Evolutionary conservation across 1,139 yeast species (phyloP).

Genomic region (Geotrichum phurueaensis): DNA sequence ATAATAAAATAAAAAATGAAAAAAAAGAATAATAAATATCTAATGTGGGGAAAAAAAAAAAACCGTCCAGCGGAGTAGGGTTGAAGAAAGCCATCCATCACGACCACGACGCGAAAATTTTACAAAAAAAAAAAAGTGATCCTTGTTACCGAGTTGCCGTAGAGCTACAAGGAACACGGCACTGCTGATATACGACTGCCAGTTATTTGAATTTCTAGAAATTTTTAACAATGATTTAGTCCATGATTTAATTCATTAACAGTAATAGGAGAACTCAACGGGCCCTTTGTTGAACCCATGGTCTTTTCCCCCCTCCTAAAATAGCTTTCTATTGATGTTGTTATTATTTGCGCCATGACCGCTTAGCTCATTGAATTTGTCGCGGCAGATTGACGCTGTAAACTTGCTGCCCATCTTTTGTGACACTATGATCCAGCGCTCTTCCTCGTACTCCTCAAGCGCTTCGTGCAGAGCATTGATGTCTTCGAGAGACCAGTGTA

Average conservation of each 20-base stretch:
- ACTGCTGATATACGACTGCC: no score
- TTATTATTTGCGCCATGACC: neutral
- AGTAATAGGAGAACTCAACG: no score
- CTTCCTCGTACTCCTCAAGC: slow-evolving; percentile 25
- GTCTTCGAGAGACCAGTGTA: slow-evolving; percentile 27
- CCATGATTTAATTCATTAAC: no score
- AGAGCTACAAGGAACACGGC: no score
- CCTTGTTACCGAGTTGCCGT: no score
- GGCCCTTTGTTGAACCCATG: no score
- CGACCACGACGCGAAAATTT: neutral
- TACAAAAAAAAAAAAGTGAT: neutral
- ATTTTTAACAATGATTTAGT: no score
- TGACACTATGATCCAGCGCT: slow-evolving; percentile 28
- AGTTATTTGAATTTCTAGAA: no score
- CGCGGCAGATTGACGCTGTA: slow-evolving; percentile 25
- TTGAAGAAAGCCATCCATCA: neutral
- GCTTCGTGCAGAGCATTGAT: slow-evolving; percentile 23
- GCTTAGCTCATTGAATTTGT: slow-evolving; percentile 17
- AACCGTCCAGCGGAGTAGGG: no score
- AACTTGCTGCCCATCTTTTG: slow-evolving; percentile 25
- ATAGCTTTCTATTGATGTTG: neutral
- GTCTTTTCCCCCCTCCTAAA: neutral
- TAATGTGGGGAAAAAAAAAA: no score
- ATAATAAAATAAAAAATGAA: no score
- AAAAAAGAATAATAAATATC: no score